A percentile compares a stretch with the other conserved stretches of the same genome.
Evolutionary conservation across 139 green algal genomes (phyloP).

Genomic region (Pleodorina starrii): DNA sequence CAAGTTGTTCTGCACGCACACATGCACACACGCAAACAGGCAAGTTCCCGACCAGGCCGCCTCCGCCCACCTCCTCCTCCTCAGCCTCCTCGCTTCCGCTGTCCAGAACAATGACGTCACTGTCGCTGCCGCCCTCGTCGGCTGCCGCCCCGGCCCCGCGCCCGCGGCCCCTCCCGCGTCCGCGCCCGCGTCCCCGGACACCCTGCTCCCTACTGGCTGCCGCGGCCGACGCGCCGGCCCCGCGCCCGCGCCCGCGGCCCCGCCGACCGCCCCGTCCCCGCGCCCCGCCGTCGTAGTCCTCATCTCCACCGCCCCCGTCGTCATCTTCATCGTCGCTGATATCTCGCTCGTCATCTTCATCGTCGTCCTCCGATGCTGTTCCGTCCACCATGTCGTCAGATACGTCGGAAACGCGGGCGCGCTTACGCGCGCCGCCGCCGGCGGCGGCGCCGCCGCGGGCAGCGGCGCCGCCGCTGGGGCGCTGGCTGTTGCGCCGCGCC

Average conservation of each 20-base stretch:
- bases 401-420: too few species aligned
- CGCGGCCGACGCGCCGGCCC: background rate
- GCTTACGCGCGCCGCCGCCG: background rate
- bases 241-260: background rate
- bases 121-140: background rate
- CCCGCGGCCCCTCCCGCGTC: background rate
- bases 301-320: background rate
- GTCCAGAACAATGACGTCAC: background rate
- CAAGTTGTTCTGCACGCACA: too few species aligned
- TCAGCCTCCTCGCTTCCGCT: background rate
- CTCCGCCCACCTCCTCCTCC: too few species aligned
- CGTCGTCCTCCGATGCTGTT: too few species aligned
- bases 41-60: too few species aligned
- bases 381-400: too few species aligned
- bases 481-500: background rate
- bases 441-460: background rate
- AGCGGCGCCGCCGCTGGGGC: background rate
- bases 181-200: background rate
- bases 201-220: background rate
- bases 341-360: background rate
- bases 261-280: background rate
- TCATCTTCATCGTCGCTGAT: background rate
- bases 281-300: background rate
- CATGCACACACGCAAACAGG: too few species aligned
- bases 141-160: slow-evolving; percentile 4